Base-by-base conservation (phyloP, 306 rosid genomes). In the Nissolia schottii region DNA sequence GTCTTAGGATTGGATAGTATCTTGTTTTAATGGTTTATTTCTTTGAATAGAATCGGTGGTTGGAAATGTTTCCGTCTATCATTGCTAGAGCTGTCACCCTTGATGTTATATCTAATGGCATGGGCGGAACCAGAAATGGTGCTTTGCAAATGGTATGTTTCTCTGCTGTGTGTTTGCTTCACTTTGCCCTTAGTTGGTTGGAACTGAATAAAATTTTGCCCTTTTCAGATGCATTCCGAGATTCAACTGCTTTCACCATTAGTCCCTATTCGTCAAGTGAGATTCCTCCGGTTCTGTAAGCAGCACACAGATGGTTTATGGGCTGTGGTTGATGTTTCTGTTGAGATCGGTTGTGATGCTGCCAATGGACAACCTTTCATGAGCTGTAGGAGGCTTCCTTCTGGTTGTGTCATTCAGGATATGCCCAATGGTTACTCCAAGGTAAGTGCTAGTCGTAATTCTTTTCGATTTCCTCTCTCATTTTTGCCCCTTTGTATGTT, bases 341-440 rank as follows among this genome's bases (percentile, higher is more conserved):
- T 89, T 22, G 99, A 90, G 58, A 56, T 79, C 24, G 85, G 80
- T 54, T 86, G 79, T 46, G 94, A 87, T 37, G 60, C 77, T 67
- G 27, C 85, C 3, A 80, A 75, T 43, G 48, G 76, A 13, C 80
- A 85, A 34, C 64, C 89, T 10, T 87, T 79, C 74, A 28, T 76
- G 51, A 63, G 69, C 76, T 88, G 92, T 71, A 81, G 93, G 82
- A 91, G 90, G 81, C 96, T 91, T 77, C 99, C 99, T 40, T 95
- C 99, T 2, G 99, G 99, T 50, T 89, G 86, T 61, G 48, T 95
- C 54, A 87, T 95, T 77, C 96, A 91, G 67, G 99, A 95, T 79
- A 82, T 95, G 96, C 96, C 97, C 27, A 83, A 87, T 77, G 97
- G 96, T 63, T 87, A 73, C 87, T 91, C 99, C 76, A 91, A 91